Percentiles rank a stretch among this genome's conserved stretches.
These are phyloP conservation scores for Allantophomopsis lycopodina DNA, from an alignment of 2,329 filamentous ascomycete genomes.

Conservation along the genomic window DNA sequence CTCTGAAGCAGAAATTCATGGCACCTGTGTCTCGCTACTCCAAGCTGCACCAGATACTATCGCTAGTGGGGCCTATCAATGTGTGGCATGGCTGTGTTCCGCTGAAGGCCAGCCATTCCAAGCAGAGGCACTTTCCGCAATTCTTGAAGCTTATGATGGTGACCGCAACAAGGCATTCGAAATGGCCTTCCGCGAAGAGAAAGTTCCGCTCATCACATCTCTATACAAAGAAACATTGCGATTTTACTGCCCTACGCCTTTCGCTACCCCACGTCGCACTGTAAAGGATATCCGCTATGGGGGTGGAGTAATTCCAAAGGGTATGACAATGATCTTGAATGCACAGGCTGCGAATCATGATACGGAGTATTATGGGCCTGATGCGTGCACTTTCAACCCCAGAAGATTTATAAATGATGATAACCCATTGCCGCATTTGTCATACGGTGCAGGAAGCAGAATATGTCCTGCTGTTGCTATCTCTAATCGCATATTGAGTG, in stretches of 20 bases:
- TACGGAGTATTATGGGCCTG: constrained; percentile 8
- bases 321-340: constrained; percentile 13
- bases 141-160: constrained; percentile 9
- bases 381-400: constrained; percentile 10
- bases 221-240: constrained; percentile 12
- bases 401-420: constrained; percentile 8
- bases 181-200: constrained; percentile 13
- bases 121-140: constrained; percentile 5
- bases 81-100: constrained; percentile 9
- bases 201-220: constrained; percentile 9
- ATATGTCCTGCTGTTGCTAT: constrained; percentile 12
- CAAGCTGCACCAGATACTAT: constrained; percentile 13
- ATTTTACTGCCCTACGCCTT: constrained; percentile 10
- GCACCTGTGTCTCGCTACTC: constrained; percentile 12
- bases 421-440: constrained; percentile 9
- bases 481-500: constrained; percentile 12
- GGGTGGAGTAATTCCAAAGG: constrained; percentile 9
- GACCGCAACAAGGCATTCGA: constrained; percentile 9
- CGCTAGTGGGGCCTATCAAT: constrained; percentile 9
- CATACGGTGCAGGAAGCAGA: constrained; percentile 10
- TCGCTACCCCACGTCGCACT: constrained; percentile 8
- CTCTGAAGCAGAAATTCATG: constrained; percentile 11
- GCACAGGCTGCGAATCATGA: constrained; percentile 13
- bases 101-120: constrained; percentile 9
- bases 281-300: constrained; percentile 7